These are phyloP conservation scores for Conticribra guillardii DNA, from an alignment of 108 stramenopile species.

Conservation along the genomic window DNA sequence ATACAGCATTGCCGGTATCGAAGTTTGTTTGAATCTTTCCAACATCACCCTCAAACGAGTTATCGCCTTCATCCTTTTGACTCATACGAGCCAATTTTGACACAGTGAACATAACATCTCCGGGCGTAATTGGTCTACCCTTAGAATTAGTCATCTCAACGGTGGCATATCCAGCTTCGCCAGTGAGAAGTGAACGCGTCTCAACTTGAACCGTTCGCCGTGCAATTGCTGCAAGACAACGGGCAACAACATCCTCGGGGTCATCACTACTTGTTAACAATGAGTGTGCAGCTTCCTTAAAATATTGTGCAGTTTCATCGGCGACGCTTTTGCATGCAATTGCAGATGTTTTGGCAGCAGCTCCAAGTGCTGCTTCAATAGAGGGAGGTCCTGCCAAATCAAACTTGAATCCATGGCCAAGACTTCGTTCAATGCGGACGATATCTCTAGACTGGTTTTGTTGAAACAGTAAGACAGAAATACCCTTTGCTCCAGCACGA, in stretches of 20 bases:
- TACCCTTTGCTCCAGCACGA: slow-evolving; percentile 96
- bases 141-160: slow-evolving; percentile 76
- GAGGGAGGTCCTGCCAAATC: slow-evolving; percentile 87
- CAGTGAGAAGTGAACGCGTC: slow-evolving; percentile 85
- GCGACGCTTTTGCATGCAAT: slow-evolving; percentile 75
- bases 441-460: slow-evolving; percentile 83
- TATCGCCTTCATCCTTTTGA: slow-evolving; percentile 56
- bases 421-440: slow-evolving; percentile 91
- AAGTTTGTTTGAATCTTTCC: slow-evolving; percentile 82
- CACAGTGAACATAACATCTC: slow-evolving; percentile 90
- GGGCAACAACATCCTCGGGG: slow-evolving; percentile 73
- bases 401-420: slow-evolving; percentile 92
- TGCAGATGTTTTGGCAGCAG: slow-evolving; percentile 87
- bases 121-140: slow-evolving; percentile 67
- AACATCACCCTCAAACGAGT: slow-evolving; percentile 78
- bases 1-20: slow-evolving; percentile 74
- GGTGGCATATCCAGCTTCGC: slow-evolving; percentile 78
- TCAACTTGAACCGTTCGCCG: slow-evolving; percentile 66
- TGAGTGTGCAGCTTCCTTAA: slow-evolving; percentile 75
- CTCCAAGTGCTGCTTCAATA: slow-evolving; percentile 73
- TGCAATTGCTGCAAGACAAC: slow-evolving; percentile 89
- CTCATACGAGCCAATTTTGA: slow-evolving; percentile 84
- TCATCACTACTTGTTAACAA: slow-evolving; percentile 58
- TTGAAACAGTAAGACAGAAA: slow-evolving; percentile 94
- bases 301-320: slow-evolving; percentile 78